Evolutionary conservation across 495 filamentous ascomycete genomes (phyloP).

Genomic region (Hyaloscypha variabilis): DNA sequence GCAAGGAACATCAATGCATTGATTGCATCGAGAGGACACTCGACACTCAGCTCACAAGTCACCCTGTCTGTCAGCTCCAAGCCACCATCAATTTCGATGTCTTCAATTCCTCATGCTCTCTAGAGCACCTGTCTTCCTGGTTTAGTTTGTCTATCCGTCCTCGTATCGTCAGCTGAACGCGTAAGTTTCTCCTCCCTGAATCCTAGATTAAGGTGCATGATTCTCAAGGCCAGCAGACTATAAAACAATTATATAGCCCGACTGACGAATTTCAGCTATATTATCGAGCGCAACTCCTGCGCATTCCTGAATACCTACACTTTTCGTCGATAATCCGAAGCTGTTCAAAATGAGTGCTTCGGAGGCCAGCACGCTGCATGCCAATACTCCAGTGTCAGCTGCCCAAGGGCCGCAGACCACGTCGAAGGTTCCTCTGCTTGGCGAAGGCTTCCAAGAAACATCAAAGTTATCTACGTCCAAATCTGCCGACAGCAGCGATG

Average conservation of each 20-base stretch:
- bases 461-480: slow-evolving; percentile 21
- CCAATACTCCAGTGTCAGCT: slow-evolving; percentile 25
- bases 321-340: background rate
- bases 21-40: slow-evolving; percentile 22
- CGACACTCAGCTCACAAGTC: slow-evolving; percentile 23
- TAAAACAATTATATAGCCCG: slow-evolving; percentile 17
- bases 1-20: slow-evolving; percentile 10
- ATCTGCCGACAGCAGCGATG: slow-evolving; percentile 30
- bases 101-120: slow-evolving; percentile 3
- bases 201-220: slow-evolving; percentile 20
- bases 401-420: slow-evolving; percentile 14
- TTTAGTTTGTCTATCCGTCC: background rate
- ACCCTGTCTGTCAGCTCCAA: slow-evolving; percentile 23
- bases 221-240: slow-evolving; percentile 1
- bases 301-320: background rate
- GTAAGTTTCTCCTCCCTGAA: slow-evolving; percentile 14
- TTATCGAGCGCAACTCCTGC: slow-evolving; percentile 7
- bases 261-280: slow-evolving; percentile 26
- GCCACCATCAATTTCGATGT: slow-evolving; percentile 1
- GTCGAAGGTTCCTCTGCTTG: slow-evolving; percentile 29
- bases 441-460: slow-evolving; percentile 37
- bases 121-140: background rate
- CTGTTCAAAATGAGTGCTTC: slow-evolving; percentile 29
- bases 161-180: slow-evolving; percentile 18
- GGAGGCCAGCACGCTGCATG: slow-evolving; percentile 26